Base-by-base conservation (phyloP, 2,329 filamentous ascomycete species). In the Pseudohalonectria lignicola region DNA sequence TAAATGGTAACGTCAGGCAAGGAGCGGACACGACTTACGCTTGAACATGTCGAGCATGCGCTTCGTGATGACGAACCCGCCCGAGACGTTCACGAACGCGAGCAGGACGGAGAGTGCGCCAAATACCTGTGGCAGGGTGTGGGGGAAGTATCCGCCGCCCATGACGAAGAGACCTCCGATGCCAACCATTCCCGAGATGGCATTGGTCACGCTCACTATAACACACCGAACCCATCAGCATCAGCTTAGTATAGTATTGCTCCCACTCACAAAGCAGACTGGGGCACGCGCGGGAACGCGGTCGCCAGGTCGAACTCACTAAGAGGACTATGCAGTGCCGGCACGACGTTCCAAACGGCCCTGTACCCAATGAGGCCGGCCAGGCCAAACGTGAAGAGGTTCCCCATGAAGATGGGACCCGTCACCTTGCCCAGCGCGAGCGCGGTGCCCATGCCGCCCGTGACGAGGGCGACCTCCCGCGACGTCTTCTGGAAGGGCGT, bases 1-100 rank as follows among this genome's bases (percentile, higher is more conserved):
- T n/a, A n/a, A n/a, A n/a, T n/a, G n/a, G n/a, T n/a, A n/a, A 26
- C 23, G 23, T 26, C 7, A 12, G 23, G 8, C 12, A 26, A 7
- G 23, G 23, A 12, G 12, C 7, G 8, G 12, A 26, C 7, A 26
- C 12, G 7, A 26, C 23, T 26, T 7, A 26, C 83, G 74, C 53
- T 82, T 83, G 55, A 90, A 90, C 84, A 90, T 90, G 55, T 94
- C 86, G 31, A 94, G 67, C 87, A 94, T 94, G 45, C 87, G 74
- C 62, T 93, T 93, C 3, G 86, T 93, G 42, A 94, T 86, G 31
- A 93, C 82, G 43, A 94, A 94, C 0, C 87, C 87, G 41, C 87
- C 87, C 0, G 83, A 81, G 3, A 94, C 79, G 47, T 94, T 94
- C 44, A 93, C 83, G 53, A 92, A 94, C 0, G 86, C 86, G 16